A percentile compares a stretch with the other conserved stretches of the same genome.
phyloP scores from a whole-genome alignment of 768 basidiomycete species.

The Roridomyces roridus region DNA sequence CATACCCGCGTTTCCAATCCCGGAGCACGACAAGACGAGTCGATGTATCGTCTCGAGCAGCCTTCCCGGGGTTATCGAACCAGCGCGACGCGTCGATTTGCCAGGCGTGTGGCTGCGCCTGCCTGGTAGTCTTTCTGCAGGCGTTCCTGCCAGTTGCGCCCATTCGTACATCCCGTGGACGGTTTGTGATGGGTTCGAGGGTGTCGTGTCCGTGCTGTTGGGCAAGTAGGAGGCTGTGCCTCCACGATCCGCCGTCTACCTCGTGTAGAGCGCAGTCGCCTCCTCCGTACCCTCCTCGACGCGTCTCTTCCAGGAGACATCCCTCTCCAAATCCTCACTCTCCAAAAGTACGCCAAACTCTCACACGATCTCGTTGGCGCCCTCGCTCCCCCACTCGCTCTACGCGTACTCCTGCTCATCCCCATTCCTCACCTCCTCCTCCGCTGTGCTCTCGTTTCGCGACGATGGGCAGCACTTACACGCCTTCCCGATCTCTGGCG shows the following conservation, averaged over 20 bases:
- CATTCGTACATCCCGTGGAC: too few relatives aligned
- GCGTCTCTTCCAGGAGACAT: conserved; percentile 72
- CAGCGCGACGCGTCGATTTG: too few relatives aligned
- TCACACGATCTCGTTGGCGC: conserved; percentile 84
- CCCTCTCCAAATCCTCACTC: conserved; percentile 78
- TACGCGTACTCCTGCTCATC: conserved; percentile 65
- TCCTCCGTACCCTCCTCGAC: conserved; percentile 21
- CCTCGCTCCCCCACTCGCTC: conserved; percentile 69
- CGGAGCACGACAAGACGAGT: too few relatives aligned
- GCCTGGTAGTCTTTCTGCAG: too few relatives aligned
- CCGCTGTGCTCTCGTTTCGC: conserved; percentile 46
- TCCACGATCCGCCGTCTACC: conserved; percentile 32
- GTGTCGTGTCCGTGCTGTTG: too few relatives aligned
- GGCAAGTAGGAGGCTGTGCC: too few relatives aligned
- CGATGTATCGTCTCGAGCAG: too few relatives aligned
- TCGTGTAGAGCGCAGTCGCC: conserved; percentile 19
- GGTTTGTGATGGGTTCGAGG: too few relatives aligned
- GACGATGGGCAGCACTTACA: conserved; percentile 46
- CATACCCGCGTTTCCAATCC: too few relatives aligned
- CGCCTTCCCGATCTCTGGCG: conserved; percentile 79
- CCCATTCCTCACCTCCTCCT: conserved; percentile 17
- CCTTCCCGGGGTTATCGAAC: too few relatives aligned
- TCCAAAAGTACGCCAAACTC: conserved; percentile 83
- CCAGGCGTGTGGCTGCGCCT: too few relatives aligned
- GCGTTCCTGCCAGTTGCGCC: too few relatives aligned